phyloP scores from a whole-genome alignment of 164 flowering plant species.

The Chloranthus sessilifolius region DNA sequence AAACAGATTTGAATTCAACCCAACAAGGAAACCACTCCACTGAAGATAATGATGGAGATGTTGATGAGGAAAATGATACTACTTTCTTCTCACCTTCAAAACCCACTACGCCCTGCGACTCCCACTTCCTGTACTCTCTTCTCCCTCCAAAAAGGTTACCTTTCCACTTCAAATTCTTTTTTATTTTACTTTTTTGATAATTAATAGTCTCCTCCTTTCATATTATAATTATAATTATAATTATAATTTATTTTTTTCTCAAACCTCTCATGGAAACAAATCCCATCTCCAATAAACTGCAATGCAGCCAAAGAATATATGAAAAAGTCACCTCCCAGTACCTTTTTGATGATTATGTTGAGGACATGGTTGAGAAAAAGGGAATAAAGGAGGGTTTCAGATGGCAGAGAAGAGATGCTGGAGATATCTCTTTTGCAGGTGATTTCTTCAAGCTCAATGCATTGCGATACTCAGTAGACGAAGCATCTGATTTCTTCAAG shows the following conservation, averaged over 20 bases:
- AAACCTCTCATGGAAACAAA: slow-evolving; percentile 45
- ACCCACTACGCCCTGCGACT: slow-evolving; percentile 27
- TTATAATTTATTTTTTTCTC: not conserved
- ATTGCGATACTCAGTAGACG: slow-evolving; percentile 19
- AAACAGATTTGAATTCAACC: slow-evolving; percentile 25
- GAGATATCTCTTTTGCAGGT: slow-evolving; percentile 11
- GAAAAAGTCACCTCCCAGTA: slow-evolving; percentile 37
- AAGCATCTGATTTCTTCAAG: slow-evolving; percentile 40
- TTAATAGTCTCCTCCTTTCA: too few relatives aligned
- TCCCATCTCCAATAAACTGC: slow-evolving; percentile 30
- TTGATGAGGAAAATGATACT: slow-evolving; percentile 30
- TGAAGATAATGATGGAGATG: slow-evolving; percentile 30
- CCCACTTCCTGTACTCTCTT: slow-evolving; percentile 22
- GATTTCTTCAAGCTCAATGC: slow-evolving; percentile 28
- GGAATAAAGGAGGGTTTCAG: slow-evolving; percentile 30
- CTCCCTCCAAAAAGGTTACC: slow-evolving; percentile 42
- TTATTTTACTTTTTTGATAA: not conserved
- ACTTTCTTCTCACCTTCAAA: slow-evolving; percentile 20
- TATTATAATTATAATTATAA: too few relatives aligned
- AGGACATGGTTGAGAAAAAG: slow-evolving; percentile 13
- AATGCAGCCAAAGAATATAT: slow-evolving; percentile 37
- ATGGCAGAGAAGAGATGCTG: slow-evolving; percentile 20
- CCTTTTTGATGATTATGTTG: slow-evolving; percentile 38
- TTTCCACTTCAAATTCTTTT: not conserved
- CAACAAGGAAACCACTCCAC: slow-evolving; percentile 32